Evolutionary conservation across 2,329 filamentous ascomycete species (phyloP).

Genomic region (Cladosporium sphaerospermum): DNA sequence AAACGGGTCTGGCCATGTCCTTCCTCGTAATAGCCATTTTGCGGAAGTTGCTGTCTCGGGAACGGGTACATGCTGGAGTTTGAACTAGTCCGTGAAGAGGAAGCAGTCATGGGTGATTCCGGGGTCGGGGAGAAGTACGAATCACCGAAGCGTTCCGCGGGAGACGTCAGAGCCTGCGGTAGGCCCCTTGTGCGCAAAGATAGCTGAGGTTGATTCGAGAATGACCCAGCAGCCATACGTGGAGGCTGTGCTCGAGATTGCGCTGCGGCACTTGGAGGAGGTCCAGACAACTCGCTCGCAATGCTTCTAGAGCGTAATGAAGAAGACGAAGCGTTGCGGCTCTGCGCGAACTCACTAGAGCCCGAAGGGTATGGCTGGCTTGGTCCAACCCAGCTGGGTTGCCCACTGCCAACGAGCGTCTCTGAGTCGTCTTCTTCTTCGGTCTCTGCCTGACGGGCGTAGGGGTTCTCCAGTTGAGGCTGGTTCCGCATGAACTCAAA

Average conservation of each 20-base stretch:
- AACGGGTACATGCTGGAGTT: slow-evolving; percentile 70
- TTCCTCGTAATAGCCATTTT: slow-evolving; percentile 60
- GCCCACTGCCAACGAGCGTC: slow-evolving; percentile 26
- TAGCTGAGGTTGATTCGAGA: slow-evolving; percentile 44
- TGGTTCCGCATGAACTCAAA: slow-evolving; percentile 75
- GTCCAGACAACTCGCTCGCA: slow-evolving; percentile 60
- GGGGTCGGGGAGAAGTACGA: slow-evolving; percentile 90
- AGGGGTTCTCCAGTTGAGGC: slow-evolving; percentile 71
- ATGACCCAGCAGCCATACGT: slow-evolving; percentile 61
- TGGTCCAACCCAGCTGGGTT: slow-evolving; percentile 13
- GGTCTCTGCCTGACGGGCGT: slow-evolving; percentile 56
- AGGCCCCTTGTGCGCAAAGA: slow-evolving; percentile 62
- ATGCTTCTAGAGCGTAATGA: slow-evolving; percentile 71
- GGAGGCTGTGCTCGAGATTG: slow-evolving; percentile 55
- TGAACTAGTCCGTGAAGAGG: slow-evolving; percentile 67
- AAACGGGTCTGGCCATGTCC: slow-evolving; percentile 52
- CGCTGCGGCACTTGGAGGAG: slow-evolving; percentile 43
- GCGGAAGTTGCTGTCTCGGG: slow-evolving; percentile 63
- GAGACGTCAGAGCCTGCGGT: slow-evolving; percentile 47
- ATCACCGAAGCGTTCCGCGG: slow-evolving; percentile 52
- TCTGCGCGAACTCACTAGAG: slow-evolving; percentile 43
- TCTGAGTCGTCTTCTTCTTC: slow-evolving; percentile 49
- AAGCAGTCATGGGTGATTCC: slow-evolving; percentile 62
- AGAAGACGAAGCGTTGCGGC: slow-evolving; percentile 65
- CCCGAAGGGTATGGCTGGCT: slow-evolving; percentile 4